Evolutionary conservation across 139 green algal species (phyloP), one percentile per base, ranked within the genome.

Genomic region (Marvania coccoides): DNA sequence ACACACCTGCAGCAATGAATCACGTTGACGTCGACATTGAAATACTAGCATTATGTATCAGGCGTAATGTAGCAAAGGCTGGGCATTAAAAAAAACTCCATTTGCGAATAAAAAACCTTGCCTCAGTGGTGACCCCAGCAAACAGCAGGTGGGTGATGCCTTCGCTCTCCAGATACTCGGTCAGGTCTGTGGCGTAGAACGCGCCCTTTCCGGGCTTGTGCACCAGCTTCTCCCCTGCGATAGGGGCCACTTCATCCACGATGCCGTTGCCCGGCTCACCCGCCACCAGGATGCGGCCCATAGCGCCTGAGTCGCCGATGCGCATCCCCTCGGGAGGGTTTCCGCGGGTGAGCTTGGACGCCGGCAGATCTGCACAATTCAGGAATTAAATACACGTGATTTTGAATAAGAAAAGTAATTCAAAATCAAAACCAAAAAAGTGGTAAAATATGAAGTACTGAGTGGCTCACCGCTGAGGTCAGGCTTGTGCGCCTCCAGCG

Each of bases 121-220:
- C 73, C 70, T 89, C 83, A 9, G 83, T 89, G 15, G 83, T 89
- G 23, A 89, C 78, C 15, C 81, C 82, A 9, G 79, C 77, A 57
- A 90, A 75, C 0, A 90, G 68, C 58, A 90, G 73, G 65, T 87
- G 80, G 9, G 77, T 90, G 55, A 90, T 73, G 48, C 72, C 70
- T 1, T 28, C 53, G 5, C 10, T 63, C 53, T 61, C 23, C 29
- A 90, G 71, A 28, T 42, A 81, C 0, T 53, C 48, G 6, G 87
- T 55, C 14, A 90, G 67, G 40, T 80, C 75, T n/a, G 83, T 90
- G 51, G 58, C 61, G 48, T 73, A 90, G 72, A 90, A 90, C 29
- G 83, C 82, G 8, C 82, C 83, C 59, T 90, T 90, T 55, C 82
- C 83, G 0, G 82, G 82, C 73, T 90, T 90, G 68, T 69, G 61